Percentiles rank a stretch among this genome's conserved stretches.
Conservation (phyloP, 164 flowering plant genomes). For the Stephania cephalantha region DNA sequence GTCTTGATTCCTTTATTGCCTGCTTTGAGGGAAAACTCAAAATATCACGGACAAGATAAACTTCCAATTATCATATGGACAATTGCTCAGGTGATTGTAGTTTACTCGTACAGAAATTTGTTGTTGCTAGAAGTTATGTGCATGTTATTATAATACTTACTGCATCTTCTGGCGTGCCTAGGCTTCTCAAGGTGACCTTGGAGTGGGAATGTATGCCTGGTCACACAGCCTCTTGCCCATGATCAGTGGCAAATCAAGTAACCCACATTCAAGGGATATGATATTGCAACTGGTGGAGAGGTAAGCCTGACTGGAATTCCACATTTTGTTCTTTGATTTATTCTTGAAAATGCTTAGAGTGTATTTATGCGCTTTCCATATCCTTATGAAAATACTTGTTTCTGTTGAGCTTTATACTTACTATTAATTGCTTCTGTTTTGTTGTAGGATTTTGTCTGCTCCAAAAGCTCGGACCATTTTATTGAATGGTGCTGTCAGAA, state of each 20-base stretch:
- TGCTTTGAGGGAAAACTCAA: constrained; percentile 47
- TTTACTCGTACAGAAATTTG: neutral
- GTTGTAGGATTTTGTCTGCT: constrained; percentile 55
- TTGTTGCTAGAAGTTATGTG: neutral
- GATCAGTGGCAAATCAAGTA: constrained; percentile 55
- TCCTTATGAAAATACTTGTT: neutral
- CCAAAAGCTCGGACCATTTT: constrained; percentile 76
- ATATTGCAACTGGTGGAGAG: constrained; percentile 83
- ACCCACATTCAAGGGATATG: constrained; percentile 82
- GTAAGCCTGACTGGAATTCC: constrained; percentile 22
- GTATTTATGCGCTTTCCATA: constrained; percentile 3
- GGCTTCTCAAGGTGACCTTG: constrained; percentile 82
- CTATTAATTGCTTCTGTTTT: neutral
- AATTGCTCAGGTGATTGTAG: constrained; percentile 57
- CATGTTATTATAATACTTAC: neutral
- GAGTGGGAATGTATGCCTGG: constrained; percentile 74
- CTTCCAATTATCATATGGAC: constrained; percentile 77
- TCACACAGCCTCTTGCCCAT: constrained; percentile 61
- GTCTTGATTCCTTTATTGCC: constrained; percentile 46
- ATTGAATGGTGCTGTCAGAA: constrained; percentile 73
- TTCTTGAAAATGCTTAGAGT: constrained; percentile 1
- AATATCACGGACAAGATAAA: constrained; percentile 86
- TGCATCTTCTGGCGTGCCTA: constrained; percentile 17
- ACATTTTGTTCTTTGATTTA: neutral
- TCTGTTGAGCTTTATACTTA: neutral